Base-by-base conservation (phyloP, 2,329 filamentous ascomycete species). In the Cladophialophora carrionii region DNA sequence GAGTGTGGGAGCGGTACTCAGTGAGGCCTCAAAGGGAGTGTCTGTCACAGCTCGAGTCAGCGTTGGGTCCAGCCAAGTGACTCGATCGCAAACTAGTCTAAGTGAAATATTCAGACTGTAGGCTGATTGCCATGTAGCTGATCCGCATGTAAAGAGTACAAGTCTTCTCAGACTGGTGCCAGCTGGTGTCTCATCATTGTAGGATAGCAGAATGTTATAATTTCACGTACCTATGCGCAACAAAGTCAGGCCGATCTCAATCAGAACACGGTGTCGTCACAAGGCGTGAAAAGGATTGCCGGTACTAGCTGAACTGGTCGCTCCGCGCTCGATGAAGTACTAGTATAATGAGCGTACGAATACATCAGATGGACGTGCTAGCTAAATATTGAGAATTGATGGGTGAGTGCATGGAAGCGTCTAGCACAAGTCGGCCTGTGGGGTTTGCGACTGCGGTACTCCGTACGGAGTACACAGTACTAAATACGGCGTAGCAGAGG, bases 111-210 rank as follows among this genome's bases (percentile, higher is more conserved):
- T 67, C 64, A 69, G 66, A 57, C 48, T 61, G 46, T 62, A 67
- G 70, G 67, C 66, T 53, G 34, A 57, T 51, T 51, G 66, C 68
- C 67, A 48, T 75, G 73, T 55, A 84, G 84, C 84, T 85, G 81
- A 78, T 87, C 85, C 82, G 83, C 85, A 87, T 76, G 78, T 79
- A 83, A 81, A 85, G 82, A 85, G 82, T 82, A 85, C 82, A 84
- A 85, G 79, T 84, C 83, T 82, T 84, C 80, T 87, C 78, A 81
- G 85, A 84, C 85, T 87, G 85, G 85, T 88, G 85, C 85, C 85
- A 88, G 85, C 85, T 82, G 67, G 74, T 76, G 75, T 84, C 74
- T 87, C 85, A 86, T 87, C 85, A 84, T 57, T 31, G 63, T 34
- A 81, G 62, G 67, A 69, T 1, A 7, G 17, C 37, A 43, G 37